These are phyloP conservation scores for Backusella psychrophila DNA, from an alignment of 192 early-diverging fungal genomes.

Conservation along the genomic window DNA sequence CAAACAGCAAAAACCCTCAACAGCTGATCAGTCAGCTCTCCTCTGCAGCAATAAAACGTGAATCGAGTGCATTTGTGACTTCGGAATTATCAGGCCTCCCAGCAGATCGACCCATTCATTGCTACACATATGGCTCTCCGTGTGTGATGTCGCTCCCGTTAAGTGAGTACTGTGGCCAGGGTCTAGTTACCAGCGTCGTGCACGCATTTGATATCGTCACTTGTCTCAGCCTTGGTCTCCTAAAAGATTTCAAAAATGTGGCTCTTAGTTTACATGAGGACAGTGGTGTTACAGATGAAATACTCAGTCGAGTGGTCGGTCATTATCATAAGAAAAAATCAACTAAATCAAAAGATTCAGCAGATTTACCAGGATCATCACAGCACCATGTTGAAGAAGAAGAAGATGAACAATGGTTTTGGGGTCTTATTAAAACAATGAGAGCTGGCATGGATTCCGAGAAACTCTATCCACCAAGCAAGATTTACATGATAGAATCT, in stretches of 20 bases:
- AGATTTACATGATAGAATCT: constrained; percentile 61
- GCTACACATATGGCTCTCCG: constrained; percentile 84
- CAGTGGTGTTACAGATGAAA: constrained; percentile 59
- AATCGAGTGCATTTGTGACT: constrained; percentile 61
- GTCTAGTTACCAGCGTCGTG: constrained; percentile 76
- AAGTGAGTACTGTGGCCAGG: constrained; percentile 60
- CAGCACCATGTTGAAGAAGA: background rate
- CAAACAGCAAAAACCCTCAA: background rate
- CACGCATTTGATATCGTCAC: constrained; percentile 78
- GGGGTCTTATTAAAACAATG: constrained; percentile 80
- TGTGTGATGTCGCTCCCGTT: constrained; percentile 69
- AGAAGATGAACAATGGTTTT: constrained; percentile 77
- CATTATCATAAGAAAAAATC: constrained; percentile 30
- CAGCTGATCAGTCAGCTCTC: background rate
- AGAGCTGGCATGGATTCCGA: constrained; percentile 81
- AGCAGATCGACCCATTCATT: constrained; percentile 71
- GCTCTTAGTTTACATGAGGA: constrained; percentile 64
- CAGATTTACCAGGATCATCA: constrained; percentile 10
- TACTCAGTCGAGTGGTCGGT: constrained; percentile 58
- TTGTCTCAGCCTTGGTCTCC: constrained; percentile 68
- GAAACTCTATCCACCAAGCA: constrained; percentile 80
- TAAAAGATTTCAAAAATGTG: constrained; percentile 75
- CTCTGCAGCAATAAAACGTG: constrained; percentile 27
- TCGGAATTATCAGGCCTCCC: constrained; percentile 64
- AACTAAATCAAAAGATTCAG: constrained; percentile 2